phyloP scores from a whole-genome alignment of 805 yeast genomes.

The Teunomyces tritomae region DNA sequence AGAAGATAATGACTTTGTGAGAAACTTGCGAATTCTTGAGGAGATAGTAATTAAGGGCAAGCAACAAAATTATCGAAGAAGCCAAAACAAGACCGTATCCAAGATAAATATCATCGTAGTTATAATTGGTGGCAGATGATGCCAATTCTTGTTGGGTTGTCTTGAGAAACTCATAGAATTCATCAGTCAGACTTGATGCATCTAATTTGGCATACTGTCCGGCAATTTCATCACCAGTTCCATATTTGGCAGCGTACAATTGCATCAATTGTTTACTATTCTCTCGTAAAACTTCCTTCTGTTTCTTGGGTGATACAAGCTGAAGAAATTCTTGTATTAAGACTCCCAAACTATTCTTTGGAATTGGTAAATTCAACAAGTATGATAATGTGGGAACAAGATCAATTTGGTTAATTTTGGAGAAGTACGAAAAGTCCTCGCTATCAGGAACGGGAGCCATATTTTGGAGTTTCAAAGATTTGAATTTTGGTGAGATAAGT shows the following conservation, averaged over 20 bases:
- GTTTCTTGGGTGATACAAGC: constrained; percentile 31
- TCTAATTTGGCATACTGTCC: constrained; percentile 12
- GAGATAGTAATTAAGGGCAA: constrained; percentile 1
- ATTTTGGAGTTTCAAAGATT: constrained; percentile 4
- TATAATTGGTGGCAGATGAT: constrained; percentile 70
- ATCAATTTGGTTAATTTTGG: constrained; percentile 62
- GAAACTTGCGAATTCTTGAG: background rate
- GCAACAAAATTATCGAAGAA: constrained; percentile 25
- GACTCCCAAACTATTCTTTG: constrained; percentile 72
- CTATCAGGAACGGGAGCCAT: constrained; percentile 39
- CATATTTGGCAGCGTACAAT: constrained; percentile 42
- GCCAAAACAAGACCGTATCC: constrained; percentile 24
- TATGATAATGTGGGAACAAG: constrained; percentile 68
- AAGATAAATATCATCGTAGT: constrained; percentile 45
- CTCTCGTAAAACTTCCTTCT: constrained; percentile 41
- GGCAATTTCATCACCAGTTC: constrained; percentile 10
- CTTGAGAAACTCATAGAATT: constrained; percentile 36
- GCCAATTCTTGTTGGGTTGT: constrained; percentile 51
- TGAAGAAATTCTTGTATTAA: constrained; percentile 56
- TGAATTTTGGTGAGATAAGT: constrained; percentile 62
- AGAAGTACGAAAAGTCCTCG: constrained; percentile 52
- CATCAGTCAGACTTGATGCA: constrained; percentile 12
- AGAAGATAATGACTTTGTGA: constrained; percentile 2
- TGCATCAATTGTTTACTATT: constrained; percentile 58
- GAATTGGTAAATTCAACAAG: constrained; percentile 62